Evolutionary conservation across 345 rosid species (phyloP).

Genomic region (Salix arbutifolia): DNA sequence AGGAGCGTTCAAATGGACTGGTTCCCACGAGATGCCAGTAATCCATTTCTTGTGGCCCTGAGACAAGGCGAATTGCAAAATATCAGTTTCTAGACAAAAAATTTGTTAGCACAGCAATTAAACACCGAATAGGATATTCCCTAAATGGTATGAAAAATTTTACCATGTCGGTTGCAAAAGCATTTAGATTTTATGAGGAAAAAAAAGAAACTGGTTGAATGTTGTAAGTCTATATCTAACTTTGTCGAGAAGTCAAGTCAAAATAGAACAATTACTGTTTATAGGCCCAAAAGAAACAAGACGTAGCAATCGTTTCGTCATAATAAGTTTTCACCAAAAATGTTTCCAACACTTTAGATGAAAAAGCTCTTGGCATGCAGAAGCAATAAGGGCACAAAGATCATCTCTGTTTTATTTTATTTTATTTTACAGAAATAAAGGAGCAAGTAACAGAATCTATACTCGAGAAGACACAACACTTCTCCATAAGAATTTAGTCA

Average conservation of each 20-base stretch:
- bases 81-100: constrained; percentile 6
- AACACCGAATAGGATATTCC: neutral
- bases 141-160: neutral
- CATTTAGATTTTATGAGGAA: neutral
- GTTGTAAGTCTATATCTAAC: neutral
- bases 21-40: constrained; percentile 97
- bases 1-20: constrained; percentile 86
- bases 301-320: no score
- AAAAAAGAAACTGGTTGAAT: neutral
- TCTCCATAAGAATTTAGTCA: no score
- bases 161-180: neutral
- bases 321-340: no score
- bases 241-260: neutral
- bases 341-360: no score
- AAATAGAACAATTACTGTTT: neutral
- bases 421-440: no score
- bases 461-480: no score
- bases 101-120: neutral
- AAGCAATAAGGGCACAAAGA: no score
- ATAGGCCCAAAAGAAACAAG: neutral
- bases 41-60: constrained; percentile 99
- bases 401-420: no score
- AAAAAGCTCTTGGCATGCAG: no score
- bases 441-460: neutral
- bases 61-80: constrained; percentile 15